Conservation (phyloP, 106 monocot species). For the Chionographis japonica region DNA sequence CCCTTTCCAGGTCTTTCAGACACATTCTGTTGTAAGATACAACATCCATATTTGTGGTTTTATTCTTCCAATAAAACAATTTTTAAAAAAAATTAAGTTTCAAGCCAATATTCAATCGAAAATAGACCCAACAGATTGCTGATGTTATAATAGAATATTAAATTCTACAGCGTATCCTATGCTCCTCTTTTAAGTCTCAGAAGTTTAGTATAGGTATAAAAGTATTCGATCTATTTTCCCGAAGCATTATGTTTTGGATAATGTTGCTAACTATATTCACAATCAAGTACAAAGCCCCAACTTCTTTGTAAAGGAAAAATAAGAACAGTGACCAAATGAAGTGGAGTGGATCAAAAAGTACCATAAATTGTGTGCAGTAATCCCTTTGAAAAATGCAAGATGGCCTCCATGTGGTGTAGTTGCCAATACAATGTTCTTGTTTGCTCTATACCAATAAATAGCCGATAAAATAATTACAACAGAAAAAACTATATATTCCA, state of each 20-base stretch:
- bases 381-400: slow-evolving; percentile 85
- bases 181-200: too few species aligned
- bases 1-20: too few species aligned
- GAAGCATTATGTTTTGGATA: neutral
- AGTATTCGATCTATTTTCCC: neutral
- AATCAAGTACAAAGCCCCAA: neutral
- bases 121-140: too few species aligned
- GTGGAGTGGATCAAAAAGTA: slow-evolving; percentile 9
- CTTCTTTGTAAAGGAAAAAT: neutral
- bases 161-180: too few species aligned
- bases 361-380: slow-evolving; percentile 71
- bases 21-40: too few species aligned
- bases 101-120: too few species aligned
- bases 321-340: neutral
- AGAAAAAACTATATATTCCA: neutral
- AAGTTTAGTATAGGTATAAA: too few species aligned
- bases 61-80: too few species aligned
- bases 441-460: slow-evolving; percentile 39
- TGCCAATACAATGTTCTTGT: slow-evolving; percentile 87
- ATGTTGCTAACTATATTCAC: neutral
- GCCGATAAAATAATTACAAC: neutral
- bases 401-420: slow-evolving; percentile 86
- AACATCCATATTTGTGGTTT: too few species aligned
- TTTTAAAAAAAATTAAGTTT: too few species aligned
- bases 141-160: too few species aligned